Base-by-base conservation (phyloP, 768 basidiomycete genomes). In the Rubroboletus pulcherrimus region DNA sequence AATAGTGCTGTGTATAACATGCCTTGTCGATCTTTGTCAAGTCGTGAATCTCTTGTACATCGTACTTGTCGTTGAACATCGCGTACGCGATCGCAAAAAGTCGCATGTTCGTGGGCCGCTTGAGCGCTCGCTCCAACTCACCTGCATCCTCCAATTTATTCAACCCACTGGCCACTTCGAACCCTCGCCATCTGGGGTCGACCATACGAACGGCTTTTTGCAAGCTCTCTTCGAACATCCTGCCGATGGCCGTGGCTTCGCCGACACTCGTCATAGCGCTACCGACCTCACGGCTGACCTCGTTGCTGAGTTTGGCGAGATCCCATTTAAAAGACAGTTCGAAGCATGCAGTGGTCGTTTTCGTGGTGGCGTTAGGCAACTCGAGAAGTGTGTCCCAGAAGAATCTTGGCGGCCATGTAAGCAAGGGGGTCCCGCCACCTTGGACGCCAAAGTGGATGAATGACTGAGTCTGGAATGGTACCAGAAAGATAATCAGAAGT, bases 251-350 rank as follows among this genome's bases (percentile, higher is more conserved):
- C 97, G 98, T 99, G 68, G 98, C 96, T 73, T 99, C 97, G 52
- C 97, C 97, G 52, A 99, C 97, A 15, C 92, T 94, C 75, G 98
- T 99, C 97, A 99, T 98, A 17, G 96, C 85, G 3, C 95, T 98
- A 26, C 96, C 97, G 50, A 98, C 86, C 69, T 93, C 86, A 59
- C 96, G 87, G 69, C 95, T 86, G 55, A 98, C 97, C 66, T 96
- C 91, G 39, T 86, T 76, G 21, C 89, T 89, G 79, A 99, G 98
- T 74, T 99, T 99, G 61, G 95, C 94, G 53, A 99, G 78, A 75
- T 99, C 97, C 96, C 97, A 98, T 72, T 98, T 98, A 58, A 99
- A 80, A 8, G 95, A 96, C 26, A 97, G 96, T 70, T 99, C 97
- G 74, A 98, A 99, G 75, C 97, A 98, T 2, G 97, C 97, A 10